These are phyloP conservation scores for Hyaloscypha finlandica DNA, from an alignment of 495 filamentous ascomycete genomes.

Conservation along the genomic window DNA sequence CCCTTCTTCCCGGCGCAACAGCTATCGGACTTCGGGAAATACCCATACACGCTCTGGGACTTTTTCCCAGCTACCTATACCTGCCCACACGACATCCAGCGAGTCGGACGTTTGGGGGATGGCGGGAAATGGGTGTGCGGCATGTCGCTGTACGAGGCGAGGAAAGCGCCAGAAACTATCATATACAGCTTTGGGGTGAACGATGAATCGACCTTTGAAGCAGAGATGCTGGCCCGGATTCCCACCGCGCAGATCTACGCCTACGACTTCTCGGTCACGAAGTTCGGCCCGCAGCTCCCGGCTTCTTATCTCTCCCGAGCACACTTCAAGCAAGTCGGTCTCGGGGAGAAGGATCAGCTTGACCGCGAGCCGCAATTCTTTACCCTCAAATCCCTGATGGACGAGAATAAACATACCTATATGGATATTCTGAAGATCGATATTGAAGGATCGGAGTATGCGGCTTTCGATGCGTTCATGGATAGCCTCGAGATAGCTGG, in stretches of 20 bases:
- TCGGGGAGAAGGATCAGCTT: conserved; percentile 30
- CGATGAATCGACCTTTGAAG: conserved; percentile 35
- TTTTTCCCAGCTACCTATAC: conserved; percentile 35
- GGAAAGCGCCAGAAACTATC: conserved; percentile 13
- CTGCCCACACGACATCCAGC: conserved; percentile 39
- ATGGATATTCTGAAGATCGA: conserved; percentile 42
- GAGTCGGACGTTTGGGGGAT: conserved; percentile 37
- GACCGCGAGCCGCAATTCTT: conserved; percentile 31
- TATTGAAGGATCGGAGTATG: conserved; percentile 37
- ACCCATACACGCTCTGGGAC: conserved; percentile 39
- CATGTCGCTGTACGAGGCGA: conserved; percentile 32
- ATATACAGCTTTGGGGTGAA: conserved; percentile 39
- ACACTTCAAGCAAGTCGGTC: conserved; percentile 32
- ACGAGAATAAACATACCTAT: conserved; percentile 35
- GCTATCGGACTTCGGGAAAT: conserved; percentile 21
- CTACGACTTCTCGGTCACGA: conserved; percentile 36
- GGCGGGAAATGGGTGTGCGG: conserved; percentile 42
- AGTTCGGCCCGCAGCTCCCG: conserved; percentile 31
- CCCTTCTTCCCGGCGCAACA: conserved; percentile 24
- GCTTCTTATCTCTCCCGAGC: conserved; percentile 15
- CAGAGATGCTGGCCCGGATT: conserved; percentile 35
- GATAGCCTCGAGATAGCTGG: conserved; percentile 19
- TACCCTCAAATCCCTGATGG: conserved; percentile 34
- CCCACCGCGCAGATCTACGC: conserved; percentile 32
- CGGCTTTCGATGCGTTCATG: conserved; percentile 32